Conservation (phyloP, 2,329 filamentous ascomycete genomes). For the Alternaria sp. region DNA sequence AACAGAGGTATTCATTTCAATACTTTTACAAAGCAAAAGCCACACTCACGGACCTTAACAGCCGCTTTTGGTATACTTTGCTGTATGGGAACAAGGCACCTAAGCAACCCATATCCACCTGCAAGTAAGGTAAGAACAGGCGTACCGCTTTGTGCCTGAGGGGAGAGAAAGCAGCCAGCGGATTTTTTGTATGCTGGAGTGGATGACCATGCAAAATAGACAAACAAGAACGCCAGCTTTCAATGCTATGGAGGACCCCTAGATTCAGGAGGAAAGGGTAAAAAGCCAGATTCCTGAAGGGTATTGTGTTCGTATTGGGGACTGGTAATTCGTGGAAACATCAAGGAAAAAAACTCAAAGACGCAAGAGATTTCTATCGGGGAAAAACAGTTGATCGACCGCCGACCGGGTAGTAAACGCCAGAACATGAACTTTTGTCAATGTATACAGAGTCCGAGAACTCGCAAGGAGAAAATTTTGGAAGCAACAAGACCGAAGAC, state of each 20-base stretch:
- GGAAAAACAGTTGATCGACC: slow-evolving; percentile 28
- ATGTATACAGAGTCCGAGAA: slow-evolving; percentile 33
- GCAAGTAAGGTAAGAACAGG: slow-evolving; percentile 26
- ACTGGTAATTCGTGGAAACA: slow-evolving; percentile 35
- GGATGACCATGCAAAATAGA: slow-evolving; percentile 34
- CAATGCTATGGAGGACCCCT: slow-evolving; percentile 34
- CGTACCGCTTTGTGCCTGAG: slow-evolving; percentile 43
- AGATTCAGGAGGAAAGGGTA: slow-evolving; percentile 23
- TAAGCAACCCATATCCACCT: slow-evolving; percentile 9
- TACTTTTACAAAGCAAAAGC: slow-evolving; percentile 35
- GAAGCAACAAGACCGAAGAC: slow-evolving; percentile 31
- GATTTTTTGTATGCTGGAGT: slow-evolving; percentile 19
- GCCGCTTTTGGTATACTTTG: slow-evolving; percentile 27
- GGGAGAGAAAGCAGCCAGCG: slow-evolving; percentile 21
- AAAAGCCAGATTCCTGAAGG: slow-evolving; percentile 28
- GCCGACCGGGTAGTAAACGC: slow-evolving; percentile 42
- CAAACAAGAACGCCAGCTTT: slow-evolving; percentile 40
- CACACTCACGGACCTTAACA: slow-evolving; percentile 7
- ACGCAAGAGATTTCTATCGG: slow-evolving; percentile 28
- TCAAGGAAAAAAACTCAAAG: slow-evolving; percentile 22
- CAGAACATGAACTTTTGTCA: slow-evolving; percentile 43
- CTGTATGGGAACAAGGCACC: slow-evolving; percentile 6
- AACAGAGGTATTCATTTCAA: slow-evolving; percentile 24
- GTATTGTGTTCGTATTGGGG: slow-evolving; percentile 39
- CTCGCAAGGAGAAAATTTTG: slow-evolving; percentile 27